phyloP scores from a whole-genome alignment of 768 basidiomycete genomes.

The Lactarius quietus region DNA sequence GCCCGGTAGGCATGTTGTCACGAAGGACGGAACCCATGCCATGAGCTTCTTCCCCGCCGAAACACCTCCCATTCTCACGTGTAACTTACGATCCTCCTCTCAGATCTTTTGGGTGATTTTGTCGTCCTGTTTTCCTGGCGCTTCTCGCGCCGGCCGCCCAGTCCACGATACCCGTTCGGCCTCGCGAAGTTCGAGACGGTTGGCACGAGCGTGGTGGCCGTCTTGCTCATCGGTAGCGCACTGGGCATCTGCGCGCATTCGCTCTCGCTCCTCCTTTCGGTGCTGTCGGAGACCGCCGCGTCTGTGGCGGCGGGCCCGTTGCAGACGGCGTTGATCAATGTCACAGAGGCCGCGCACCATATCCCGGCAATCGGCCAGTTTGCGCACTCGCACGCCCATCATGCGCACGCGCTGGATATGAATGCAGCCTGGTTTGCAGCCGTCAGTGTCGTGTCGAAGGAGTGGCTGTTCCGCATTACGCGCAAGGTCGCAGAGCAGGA shows the following conservation, averaged over 20 bases:
- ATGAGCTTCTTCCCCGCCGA: not conserved
- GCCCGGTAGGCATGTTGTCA: not conserved
- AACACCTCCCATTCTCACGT: conserved; percentile 1
- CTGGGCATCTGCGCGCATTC: conserved; percentile 89
- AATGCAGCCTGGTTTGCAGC: conserved; percentile 98
- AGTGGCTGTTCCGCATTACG: conserved; percentile 89
- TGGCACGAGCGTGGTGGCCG: conserved; percentile 85
- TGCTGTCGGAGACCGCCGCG: conserved; percentile 62
- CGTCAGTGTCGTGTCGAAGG: conserved; percentile 75
- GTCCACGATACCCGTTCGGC: conserved; percentile 77
- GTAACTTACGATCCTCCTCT: not conserved
- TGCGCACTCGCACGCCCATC: conserved; percentile 52
- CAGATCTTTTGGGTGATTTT: conserved; percentile 86
- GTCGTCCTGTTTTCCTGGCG: conserved; percentile 89
- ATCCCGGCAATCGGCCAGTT: conserved; percentile 41
- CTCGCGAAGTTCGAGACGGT: conserved; percentile 95
- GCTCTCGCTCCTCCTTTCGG: conserved; percentile 73
- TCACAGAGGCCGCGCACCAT: conserved; percentile 53
- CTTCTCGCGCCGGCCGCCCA: conserved; percentile 77
- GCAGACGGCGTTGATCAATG: conserved; percentile 57
- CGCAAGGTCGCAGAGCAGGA: conserved; percentile 89
- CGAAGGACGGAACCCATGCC: not conserved
- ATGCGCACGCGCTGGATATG: conserved; percentile 65
- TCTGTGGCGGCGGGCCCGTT: conserved; percentile 60
- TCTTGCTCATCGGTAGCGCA: conserved; percentile 81